Base-by-base conservation (phyloP, 176 grass and related monocot species). In the Otatea glauca region DNA sequence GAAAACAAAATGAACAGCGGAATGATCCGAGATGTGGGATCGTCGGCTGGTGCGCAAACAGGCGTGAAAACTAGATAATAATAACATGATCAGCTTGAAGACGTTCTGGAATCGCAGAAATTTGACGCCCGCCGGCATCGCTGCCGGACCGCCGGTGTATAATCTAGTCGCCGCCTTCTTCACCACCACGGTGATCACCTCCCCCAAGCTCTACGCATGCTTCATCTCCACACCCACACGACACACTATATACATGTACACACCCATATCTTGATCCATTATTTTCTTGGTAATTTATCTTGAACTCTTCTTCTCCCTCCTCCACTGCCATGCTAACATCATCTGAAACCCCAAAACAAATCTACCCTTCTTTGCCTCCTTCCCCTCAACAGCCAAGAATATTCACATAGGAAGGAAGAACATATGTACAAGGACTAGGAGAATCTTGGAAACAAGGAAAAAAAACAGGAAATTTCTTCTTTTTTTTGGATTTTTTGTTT, bases 311-410 rank as follows among this genome's bases (percentile, higher is more conserved):
- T 29, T 5, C 76, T 65, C 6, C 60, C 1, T 15, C 35, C 9
- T 42, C 43, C 9, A 29, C 65, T 35, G 48, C 68, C 65, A 88
- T 63, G 29, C 55, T 76, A 78, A 1, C 39, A 74, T 27, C 66
- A 76, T 54, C 65, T 68, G 66, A 65, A 86, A 48, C 55, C 88
- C 82, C 93, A 92, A 84, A 93, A 88, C 84, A 91, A 77, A 88
- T 77, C 84, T 68, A 64, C 55, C 84, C 72, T 59, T 53, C 64
- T 59, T 32, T 21, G 27, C 79, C 24, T 79, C 49, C 59, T 38
- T 25, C 54, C 38, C 45, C 68, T 65, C 17, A 29, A 9, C 42
- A 53, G 37, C 38, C 77, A 80, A 39, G 18, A 86, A 72, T 86
- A 89, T 84, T 80, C 62, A 84, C 89, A 90, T 42, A 65, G 9